Conservation (phyloP, 1,139 yeast genomes). For the Scheffersomyces stambukii region DNA sequence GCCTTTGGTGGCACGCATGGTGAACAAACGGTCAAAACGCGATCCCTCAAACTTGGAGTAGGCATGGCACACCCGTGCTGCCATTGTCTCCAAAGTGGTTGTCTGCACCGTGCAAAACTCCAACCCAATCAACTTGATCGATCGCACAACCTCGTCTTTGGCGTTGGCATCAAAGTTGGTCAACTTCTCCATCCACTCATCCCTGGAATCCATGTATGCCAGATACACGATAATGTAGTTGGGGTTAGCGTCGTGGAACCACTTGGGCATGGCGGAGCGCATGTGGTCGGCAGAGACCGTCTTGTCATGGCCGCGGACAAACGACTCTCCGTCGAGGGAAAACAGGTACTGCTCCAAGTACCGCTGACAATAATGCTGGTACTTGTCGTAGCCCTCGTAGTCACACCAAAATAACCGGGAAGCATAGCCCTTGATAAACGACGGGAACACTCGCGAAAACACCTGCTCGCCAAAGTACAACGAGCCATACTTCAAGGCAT, state of each 20-base stretch:
- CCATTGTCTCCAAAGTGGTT: conserved; percentile 3
- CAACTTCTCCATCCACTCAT: conserved; percentile 3
- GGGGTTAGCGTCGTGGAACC: conserved; percentile 4
- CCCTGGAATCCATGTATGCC: conserved; percentile 2
- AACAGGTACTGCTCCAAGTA: conserved; percentile 3
- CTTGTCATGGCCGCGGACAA: too few species aligned
- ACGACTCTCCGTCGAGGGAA: too few species aligned
- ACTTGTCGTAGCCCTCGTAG: conserved; percentile 6
- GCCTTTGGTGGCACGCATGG: conserved; percentile 4
- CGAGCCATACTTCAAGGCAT: conserved; percentile 7
- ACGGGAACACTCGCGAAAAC: conserved; percentile 4
- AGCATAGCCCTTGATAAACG: conserved; percentile 4
- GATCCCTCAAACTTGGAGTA: conserved; percentile 4
- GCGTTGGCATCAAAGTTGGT: conserved; percentile 1
- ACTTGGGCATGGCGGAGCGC: conserved; percentile 1
- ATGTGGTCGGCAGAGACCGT: conserved; percentile 1
- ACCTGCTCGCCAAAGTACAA: conserved; percentile 7
- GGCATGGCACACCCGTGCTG: conserved; percentile 2
- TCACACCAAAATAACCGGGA: conserved; percentile 4
- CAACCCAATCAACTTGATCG: conserved; percentile 4
- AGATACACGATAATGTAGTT: conserved; percentile 2
- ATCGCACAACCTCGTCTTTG: conserved; percentile 3
- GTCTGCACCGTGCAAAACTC: conserved; percentile 5
- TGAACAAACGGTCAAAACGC: conserved; percentile 3
- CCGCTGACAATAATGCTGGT: conserved; percentile 3